Conservation (phyloP, 495 filamentous ascomycete genomes). For the Hyaloscypha hepaticicola region DNA sequence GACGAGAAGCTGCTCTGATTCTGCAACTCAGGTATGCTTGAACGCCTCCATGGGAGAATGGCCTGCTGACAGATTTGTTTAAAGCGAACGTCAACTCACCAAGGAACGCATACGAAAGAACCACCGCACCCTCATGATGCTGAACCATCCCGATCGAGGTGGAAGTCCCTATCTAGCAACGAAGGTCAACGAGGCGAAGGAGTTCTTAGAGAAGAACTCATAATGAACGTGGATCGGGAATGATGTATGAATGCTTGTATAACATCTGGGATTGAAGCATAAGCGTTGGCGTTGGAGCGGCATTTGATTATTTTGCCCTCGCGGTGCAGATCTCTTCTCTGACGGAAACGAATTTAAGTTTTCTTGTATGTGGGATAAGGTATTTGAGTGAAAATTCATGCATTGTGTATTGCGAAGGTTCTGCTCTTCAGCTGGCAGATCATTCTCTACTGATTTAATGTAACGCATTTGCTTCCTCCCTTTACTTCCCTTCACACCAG, state of each 20-base stretch:
- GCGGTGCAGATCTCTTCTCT: slow-evolving; percentile 23
- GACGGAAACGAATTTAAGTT: slow-evolving; percentile 1
- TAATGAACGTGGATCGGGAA: slow-evolving; percentile 14
- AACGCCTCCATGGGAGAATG: not conserved
- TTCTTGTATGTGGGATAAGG: not conserved
- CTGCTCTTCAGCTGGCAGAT: not conserved
- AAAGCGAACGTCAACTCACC: slow-evolving; percentile 77
- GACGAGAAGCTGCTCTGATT: slow-evolving; percentile 87
- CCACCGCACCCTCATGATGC: slow-evolving; percentile 92
- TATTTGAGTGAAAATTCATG: not conserved
- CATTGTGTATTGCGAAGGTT: not conserved
- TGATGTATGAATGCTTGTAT: slow-evolving; percentile 12
- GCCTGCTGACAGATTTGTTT: not conserved
- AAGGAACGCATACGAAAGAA: slow-evolving; percentile 95
- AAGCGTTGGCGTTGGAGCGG: slow-evolving; percentile 15
- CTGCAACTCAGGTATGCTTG: slow-evolving; percentile 76
- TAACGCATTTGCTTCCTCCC: not conserved
- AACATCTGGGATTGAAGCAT: slow-evolving; percentile 14
- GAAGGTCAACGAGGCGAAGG: slow-evolving; percentile 98
- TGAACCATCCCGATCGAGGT: slow-evolving; percentile 97
- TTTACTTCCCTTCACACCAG: not conserved
- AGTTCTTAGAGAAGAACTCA: slow-evolving; percentile 80
- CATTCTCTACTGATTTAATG: not conserved
- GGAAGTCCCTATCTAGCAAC: slow-evolving; percentile 95
- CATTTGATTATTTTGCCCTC: not conserved